Evolutionary conservation across 208 protist species (phyloP).

Genomic region (Endotrypanum monterogeii): DNA sequence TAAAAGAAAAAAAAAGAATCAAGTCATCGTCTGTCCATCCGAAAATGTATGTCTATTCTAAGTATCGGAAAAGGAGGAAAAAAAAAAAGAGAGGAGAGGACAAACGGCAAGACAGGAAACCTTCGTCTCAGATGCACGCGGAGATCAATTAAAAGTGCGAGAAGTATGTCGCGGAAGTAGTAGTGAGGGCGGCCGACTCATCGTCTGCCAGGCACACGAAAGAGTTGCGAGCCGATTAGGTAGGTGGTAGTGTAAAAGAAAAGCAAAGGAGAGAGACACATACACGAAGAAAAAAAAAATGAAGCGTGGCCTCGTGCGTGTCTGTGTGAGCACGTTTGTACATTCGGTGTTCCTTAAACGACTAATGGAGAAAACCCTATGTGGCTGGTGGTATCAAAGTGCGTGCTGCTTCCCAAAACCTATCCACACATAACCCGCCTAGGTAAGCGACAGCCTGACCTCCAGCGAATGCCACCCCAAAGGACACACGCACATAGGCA

Average conservation of each 20-base stretch:
- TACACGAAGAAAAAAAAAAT: not conserved
- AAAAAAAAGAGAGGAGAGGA: slow-evolving; percentile 1
- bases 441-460: not conserved
- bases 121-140: not conserved
- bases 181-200: not conserved
- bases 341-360: not conserved
- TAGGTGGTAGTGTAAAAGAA: not conserved
- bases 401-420: not conserved
- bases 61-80: slow-evolving; percentile 6
- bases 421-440: not conserved
- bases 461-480: not conserved
- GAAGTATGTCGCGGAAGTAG: not conserved
- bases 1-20: slow-evolving; percentile 8
- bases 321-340: not conserved
- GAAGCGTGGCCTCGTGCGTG: not conserved
- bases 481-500: not conserved
- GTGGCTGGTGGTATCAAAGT: not conserved
- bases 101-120: not conserved
- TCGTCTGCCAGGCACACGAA: not conserved
- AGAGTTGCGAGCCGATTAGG: too few relatives aligned
- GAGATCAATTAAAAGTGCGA: not conserved
- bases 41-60: not conserved
- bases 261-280: slow-evolving; percentile 3
- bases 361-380: not conserved
- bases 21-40: not conserved